phyloP scores from a whole-genome alignment of 192 early-diverging fungal species.

The Coemansia sp. region DNA sequence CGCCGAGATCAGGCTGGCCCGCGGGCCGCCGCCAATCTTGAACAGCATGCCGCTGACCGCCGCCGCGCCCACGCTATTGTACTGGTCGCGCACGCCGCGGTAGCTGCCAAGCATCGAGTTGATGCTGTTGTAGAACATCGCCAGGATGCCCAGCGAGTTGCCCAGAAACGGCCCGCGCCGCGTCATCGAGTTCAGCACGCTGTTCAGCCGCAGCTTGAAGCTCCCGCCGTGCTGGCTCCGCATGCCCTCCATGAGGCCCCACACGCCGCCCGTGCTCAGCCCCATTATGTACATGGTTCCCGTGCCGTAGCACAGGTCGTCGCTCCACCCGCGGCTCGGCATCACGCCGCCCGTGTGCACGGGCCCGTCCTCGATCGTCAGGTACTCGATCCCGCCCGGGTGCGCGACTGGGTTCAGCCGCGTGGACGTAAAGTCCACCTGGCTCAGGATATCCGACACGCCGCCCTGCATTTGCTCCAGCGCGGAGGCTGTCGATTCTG shows the following conservation, averaged over 20 bases:
- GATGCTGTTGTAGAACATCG: constrained; percentile 79
- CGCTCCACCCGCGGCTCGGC: constrained; percentile 74
- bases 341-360: constrained; percentile 50
- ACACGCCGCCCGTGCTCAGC: constrained; percentile 67
- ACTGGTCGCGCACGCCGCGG: constrained; percentile 62
- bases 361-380: constrained; percentile 49
- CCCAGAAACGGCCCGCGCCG: constrained; percentile 81
- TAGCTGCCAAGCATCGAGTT: constrained; percentile 64
- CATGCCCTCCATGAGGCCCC: constrained; percentile 75
- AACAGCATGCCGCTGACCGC: constrained; percentile 75
- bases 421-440: constrained; percentile 46
- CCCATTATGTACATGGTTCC: constrained; percentile 76
- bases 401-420: constrained; percentile 31
- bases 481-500: constrained; percentile 6
- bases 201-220: constrained; percentile 78
- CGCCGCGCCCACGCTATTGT: constrained; percentile 69
- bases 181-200: constrained; percentile 77
- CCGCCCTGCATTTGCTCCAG: constrained; percentile 40
- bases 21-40: constrained; percentile 67
- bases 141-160: constrained; percentile 77
- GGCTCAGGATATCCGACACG: constrained; percentile 44
- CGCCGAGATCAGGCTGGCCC: constrained; percentile 53
- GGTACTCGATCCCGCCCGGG: constrained; percentile 47
- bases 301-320: constrained; percentile 83
- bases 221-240: constrained; percentile 61